Conservation (phyloP, 2,329 filamentous ascomycete genomes). For the Alternaria viburni region DNA sequence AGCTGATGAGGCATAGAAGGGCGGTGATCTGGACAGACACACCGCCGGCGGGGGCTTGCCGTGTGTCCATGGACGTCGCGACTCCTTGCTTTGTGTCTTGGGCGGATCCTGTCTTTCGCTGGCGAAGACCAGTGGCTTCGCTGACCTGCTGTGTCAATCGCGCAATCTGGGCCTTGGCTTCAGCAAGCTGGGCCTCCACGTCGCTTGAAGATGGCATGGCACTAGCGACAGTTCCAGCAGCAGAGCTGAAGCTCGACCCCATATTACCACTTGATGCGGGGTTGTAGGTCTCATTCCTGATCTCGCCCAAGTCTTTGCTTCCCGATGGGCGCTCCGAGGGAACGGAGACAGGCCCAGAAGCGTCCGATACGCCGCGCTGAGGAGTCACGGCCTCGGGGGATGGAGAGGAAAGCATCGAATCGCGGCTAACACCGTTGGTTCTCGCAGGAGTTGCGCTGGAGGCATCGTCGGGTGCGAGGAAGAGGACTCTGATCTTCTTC, state of each 20-base stretch:
- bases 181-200: constrained; percentile 73
- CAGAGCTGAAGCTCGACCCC: constrained; percentile 50
- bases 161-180: constrained; percentile 76
- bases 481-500: constrained; percentile 93
- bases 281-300: constrained; percentile 50
- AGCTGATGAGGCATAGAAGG: constrained; percentile 83
- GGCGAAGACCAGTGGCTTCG: constrained; percentile 69
- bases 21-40: constrained; percentile 89
- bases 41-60: constrained; percentile 67
- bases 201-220: constrained; percentile 63
- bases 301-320: constrained; percentile 51
- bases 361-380: constrained; percentile 44
- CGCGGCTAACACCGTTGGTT: constrained; percentile 43
- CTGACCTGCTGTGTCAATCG: constrained; percentile 66
- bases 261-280: constrained; percentile 45
- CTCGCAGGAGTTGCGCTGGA: constrained; percentile 41
- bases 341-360: constrained; percentile 48
- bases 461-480: constrained; percentile 69
- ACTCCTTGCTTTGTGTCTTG: constrained; percentile 59
- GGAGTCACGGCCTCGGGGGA: constrained; percentile 59
- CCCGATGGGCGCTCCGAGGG: constrained; percentile 48
- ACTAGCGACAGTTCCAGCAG: constrained; percentile 58
- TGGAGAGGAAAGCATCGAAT: constrained; percentile 56
- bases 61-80: constrained; percentile 58
- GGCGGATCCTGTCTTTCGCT: constrained; percentile 71